Evolutionary conservation across 768 basidiomycete genomes (phyloP), one percentile per base, ranked within the genome.

Genomic region (Mycena chlorophos): DNA sequence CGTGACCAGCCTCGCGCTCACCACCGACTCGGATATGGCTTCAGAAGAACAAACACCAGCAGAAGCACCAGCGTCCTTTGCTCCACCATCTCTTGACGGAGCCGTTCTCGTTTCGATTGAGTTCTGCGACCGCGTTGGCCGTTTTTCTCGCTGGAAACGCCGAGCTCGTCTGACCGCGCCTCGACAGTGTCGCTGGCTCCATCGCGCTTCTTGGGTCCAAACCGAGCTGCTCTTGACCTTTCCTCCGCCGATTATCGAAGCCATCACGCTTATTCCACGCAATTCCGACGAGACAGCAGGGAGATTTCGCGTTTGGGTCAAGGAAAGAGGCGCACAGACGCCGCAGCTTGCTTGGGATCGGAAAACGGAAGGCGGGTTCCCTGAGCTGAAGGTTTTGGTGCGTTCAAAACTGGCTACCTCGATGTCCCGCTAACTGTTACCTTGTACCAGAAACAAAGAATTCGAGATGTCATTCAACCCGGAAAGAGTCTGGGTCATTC

Each of bases 181-280:
- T 34, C 52, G 20, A 48, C 31, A 60, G 40, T 39, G 52, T 49
- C 49, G 29, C 65, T 95, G 94, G 94, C 79, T 94, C 34, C 94
- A 95, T 63, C 82, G 94, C 63, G 94, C 95, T 28, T 86, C 84
- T 12, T 98, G 95, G 95, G 81, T 87, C n/a, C 89, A 91, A 58
- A 97, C 94, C 0, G 95, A 97, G 63, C 78, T 98, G 16, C 82
- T 94, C 63, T 71, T 96, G 30, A 97, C 95, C 1, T 98, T 98
- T 70, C 89, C 93, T 12, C 83, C 91, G 25, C 93, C 93, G 0
- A 66, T 73, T 1, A 72, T 97, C 52, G 77, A 76, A 43, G 78
- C 79, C 42, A 84, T 95, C 51, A 81, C 85, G 12, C 73, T 96
- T 42, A 69, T 90, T 19, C 94, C 95, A 19, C 75, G 86, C 51